These are phyloP conservation scores for Sphagnum contortum DNA, from an alignment of 225 moss, liverwort and hornwort species.

Conservation along the genomic window DNA sequence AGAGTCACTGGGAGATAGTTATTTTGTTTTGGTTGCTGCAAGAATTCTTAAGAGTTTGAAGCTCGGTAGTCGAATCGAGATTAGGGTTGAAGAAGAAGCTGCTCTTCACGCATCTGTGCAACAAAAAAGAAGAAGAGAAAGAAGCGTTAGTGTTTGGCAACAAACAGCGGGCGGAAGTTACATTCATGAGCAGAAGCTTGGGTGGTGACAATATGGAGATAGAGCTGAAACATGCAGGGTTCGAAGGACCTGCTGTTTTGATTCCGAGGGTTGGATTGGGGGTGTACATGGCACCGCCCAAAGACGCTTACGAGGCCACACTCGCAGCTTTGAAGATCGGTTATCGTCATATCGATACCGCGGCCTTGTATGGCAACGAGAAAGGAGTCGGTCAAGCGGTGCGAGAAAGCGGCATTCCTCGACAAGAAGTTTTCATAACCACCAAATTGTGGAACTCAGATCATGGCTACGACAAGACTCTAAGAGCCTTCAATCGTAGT, in stretches of 20 bases:
- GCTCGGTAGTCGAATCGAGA: too few relatives aligned
- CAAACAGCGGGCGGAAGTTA: too few relatives aligned
- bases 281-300: conserved; percentile 45
- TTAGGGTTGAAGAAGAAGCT: too few relatives aligned
- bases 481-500: conserved; percentile 69
- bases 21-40: too few relatives aligned
- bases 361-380: conserved; percentile 71
- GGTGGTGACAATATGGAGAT: conserved; percentile 18
- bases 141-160: too few relatives aligned
- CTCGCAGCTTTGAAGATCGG: conserved; percentile 44
- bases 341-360: conserved; percentile 86
- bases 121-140: too few relatives aligned
- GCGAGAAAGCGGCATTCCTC: conserved; percentile 71
- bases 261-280: conserved; percentile 71
- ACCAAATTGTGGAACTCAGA: conserved; percentile 94
- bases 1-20: too few relatives aligned
- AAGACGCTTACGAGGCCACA: conserved; percentile 40
- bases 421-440: conserved; percentile 80
- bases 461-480: conserved; percentile 72
- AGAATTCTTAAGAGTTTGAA: too few relatives aligned
- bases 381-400: conserved; percentile 75
- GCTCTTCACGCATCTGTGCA: too few relatives aligned
- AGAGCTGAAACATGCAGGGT: conserved; percentile 60
- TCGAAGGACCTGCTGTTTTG: conserved; percentile 36
- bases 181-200: neutral